These are phyloP conservation scores for Venustampulla echinocandica DNA, from an alignment of 495 filamentous ascomycete genomes.

Conservation along the genomic window DNA sequence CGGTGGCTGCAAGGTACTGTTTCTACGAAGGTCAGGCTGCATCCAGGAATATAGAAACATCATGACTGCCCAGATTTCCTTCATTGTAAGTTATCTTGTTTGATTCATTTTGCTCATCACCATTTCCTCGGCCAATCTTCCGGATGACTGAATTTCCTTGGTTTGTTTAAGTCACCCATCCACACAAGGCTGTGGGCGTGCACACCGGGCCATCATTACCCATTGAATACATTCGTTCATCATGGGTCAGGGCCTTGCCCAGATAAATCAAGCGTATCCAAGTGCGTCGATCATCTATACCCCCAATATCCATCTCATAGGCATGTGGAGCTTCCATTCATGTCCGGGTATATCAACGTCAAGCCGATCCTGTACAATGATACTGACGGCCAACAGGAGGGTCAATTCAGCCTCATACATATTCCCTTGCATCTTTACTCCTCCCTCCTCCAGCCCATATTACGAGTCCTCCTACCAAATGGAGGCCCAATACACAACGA, in stretches of 20 bases:
- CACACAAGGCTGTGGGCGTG: not conserved
- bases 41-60: constrained; percentile 21
- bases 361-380: constrained; percentile 10
- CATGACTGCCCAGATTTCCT: constrained; percentile 49
- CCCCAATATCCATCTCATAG: constrained; percentile 10
- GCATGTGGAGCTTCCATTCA: constrained; percentile 8
- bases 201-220: not conserved
- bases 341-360: constrained; percentile 14
- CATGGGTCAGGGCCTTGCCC: constrained; percentile 16
- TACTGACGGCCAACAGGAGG: constrained; percentile 54
- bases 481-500: constrained; percentile 24
- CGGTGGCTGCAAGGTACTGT: constrained; percentile 24
- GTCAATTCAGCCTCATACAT: constrained; percentile 78
- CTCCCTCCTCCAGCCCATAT: constrained; percentile 71
- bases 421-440: constrained; percentile 80
- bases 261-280: constrained; percentile 15
- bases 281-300: constrained; percentile 19
- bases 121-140: not conserved
- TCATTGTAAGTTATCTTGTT: constrained; percentile 37
- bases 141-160: not conserved
- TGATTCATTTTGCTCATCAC: not conserved
- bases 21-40: constrained; percentile 17
- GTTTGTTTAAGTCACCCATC: not conserved
- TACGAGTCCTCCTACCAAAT: constrained; percentile 61
- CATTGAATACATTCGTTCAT: not conserved